A percentile compares a stretch with the other conserved stretches of the same genome.
Evolutionary conservation across 495 filamentous ascomycete species (phyloP).

Genomic region (Annulohypoxylon maeteangense): DNA sequence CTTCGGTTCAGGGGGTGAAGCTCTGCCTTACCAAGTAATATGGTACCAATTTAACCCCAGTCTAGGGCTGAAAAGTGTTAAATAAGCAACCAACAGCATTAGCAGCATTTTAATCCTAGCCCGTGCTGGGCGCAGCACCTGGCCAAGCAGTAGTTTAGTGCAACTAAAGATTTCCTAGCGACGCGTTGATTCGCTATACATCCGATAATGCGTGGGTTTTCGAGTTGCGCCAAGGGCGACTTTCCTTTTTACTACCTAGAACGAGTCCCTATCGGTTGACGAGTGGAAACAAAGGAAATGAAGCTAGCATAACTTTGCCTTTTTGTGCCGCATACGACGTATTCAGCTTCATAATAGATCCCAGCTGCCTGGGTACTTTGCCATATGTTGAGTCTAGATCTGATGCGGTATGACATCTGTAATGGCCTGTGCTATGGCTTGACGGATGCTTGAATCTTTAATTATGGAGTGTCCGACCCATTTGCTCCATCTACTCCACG

Average conservation of each 20-base stretch:
- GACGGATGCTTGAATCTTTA: constrained; percentile 25
- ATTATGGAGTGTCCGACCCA: constrained; percentile 1
- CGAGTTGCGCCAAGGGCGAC: constrained; percentile 10
- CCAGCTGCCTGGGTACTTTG: not conserved
- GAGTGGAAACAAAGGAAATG: constrained; percentile 15
- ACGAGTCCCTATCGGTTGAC: not conserved
- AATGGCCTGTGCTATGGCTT: not conserved
- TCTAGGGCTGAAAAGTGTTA: constrained; percentile 25
- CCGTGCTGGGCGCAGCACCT: constrained; percentile 8
- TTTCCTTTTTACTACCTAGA: not conserved
- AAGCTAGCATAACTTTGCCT: not conserved
- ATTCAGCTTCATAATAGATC: constrained; percentile 17
- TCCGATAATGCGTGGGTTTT: constrained; percentile 1
- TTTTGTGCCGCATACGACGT: not conserved
- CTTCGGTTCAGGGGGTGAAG: not conserved
- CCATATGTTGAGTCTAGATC: constrained; percentile 14
- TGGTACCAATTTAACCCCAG: constrained; percentile 16
- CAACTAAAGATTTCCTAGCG: not conserved
- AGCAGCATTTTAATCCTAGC: not conserved
- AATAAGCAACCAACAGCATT: not conserved
- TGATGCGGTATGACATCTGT: constrained; percentile 23
- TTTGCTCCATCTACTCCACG: not conserved
- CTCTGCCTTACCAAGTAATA: constrained; percentile 14
- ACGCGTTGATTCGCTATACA: constrained; percentile 17
- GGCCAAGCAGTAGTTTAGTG: not conserved